Base-by-base conservation (phyloP, 345 rosid genomes). In the Streptanthus diversifolius region DNA sequence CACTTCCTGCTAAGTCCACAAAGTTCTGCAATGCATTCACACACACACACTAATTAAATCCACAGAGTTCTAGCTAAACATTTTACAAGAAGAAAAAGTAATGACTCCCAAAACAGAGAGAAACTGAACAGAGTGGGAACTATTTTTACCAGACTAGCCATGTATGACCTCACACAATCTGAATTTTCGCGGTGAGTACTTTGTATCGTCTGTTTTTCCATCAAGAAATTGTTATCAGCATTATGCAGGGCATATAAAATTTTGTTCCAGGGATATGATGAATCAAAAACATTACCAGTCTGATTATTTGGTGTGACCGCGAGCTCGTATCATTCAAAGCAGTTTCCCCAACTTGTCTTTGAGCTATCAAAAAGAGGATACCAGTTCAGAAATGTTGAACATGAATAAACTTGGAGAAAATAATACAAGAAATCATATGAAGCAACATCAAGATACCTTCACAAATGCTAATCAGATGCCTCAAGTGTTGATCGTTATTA, bases 321-420 rank as follows among this genome's bases (percentile, higher is more conserved):
- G 99, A 95, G 71, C 99, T 95, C 15, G 90, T 86, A 79, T 95
- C 98, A 79, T 95, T 95, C 77, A 95, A 83, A 65, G 96, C 96
- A 59, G 99, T 95, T 85, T 95, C 98, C 63, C 99, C 99, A 81
- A 92, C 99, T 88, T 92, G 98, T 73, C 99, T 88, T 86, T 95
- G 99, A 71, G 99, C 99, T 95, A 69, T 19, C 43, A 27, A 39
- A 39, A 63, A 36, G 73, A 22, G 56, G 45, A 27, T 5, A 74
- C 8, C 74, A 75, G 59, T 66, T 66, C 58, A 72, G 48, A 44
- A 22, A 71, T 3, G 32, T 57, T 35, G 43, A 71, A 39, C 49
- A 21, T 8, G 48, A 30, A 39, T 15, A 35, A 56, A 39, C 49
- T 14, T 41, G 29, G 53, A 60, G 27, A 68, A 27, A 8, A 27